A percentile compares a stretch with the other conserved stretches of the same genome.
Conservation (phyloP, 1,139 yeast genomes). For the Magnusiomyces suaveolens region DNA sequence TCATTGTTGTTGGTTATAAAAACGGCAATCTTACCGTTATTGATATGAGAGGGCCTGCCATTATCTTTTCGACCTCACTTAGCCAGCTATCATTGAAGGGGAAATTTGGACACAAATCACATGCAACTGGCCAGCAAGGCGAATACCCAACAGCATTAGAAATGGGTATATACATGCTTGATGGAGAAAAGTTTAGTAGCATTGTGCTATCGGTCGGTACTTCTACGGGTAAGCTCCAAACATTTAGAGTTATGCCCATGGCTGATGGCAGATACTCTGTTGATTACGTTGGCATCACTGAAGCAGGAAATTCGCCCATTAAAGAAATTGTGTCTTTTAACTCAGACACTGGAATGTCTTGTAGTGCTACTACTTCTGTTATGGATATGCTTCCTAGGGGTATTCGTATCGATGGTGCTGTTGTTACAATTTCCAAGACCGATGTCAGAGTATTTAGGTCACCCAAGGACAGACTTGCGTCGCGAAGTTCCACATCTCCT, state of each 20-base stretch:
- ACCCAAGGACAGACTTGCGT: slow-evolving; percentile 45
- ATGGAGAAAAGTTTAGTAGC: slow-evolving; percentile 59
- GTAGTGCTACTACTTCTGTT: slow-evolving; percentile 51
- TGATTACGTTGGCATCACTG: slow-evolving; percentile 43
- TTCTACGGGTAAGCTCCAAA: slow-evolving; percentile 59
- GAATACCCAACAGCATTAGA: slow-evolving; percentile 51
- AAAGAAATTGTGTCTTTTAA: slow-evolving; percentile 51
- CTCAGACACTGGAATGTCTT: slow-evolving; percentile 46
- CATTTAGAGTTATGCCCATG: slow-evolving; percentile 61
- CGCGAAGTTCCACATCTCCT: slow-evolving; percentile 36
- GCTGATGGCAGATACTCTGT: slow-evolving; percentile 60
- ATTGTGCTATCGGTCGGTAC: slow-evolving; percentile 73
- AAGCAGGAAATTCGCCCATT: slow-evolving; percentile 43
- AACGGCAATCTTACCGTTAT: slow-evolving; percentile 67
- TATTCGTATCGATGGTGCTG: slow-evolving; percentile 49
- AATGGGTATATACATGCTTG: slow-evolving; percentile 58
- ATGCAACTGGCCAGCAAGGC: slow-evolving; percentile 11
- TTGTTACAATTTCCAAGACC: slow-evolving; percentile 47
- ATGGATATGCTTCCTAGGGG: slow-evolving; percentile 60
- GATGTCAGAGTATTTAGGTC: slow-evolving; percentile 59
- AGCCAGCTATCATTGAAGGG: slow-evolving; percentile 24
- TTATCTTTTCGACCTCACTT: slow-evolving; percentile 48
- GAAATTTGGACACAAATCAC: slow-evolving; percentile 9
- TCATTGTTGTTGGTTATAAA: slow-evolving; percentile 72
- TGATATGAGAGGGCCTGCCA: slow-evolving; percentile 80